Percentiles rank a stretch among this genome's conserved stretches.
Conservation (phyloP, 164 flowering plant species). For the Aristolochia contorta region DNA sequence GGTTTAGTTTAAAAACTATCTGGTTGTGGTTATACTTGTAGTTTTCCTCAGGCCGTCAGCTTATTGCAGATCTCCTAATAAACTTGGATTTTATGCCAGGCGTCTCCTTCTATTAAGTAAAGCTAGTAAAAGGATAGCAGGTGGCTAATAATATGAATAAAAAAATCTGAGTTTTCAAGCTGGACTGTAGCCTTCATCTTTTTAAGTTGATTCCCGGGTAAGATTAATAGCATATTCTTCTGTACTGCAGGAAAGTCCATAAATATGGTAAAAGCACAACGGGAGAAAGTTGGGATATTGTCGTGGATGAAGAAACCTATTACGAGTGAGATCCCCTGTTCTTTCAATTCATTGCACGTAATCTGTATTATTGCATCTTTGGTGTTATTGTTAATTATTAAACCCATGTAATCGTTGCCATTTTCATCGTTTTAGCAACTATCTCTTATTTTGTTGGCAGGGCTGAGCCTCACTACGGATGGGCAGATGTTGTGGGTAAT, state of each 20-base stretch:
- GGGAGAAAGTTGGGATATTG: slow-evolving; percentile 94
- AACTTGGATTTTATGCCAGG: too few relatives aligned
- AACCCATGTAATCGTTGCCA: too few relatives aligned
- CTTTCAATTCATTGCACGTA: background rate
- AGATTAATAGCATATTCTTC: background rate
- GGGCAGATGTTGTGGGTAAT: slow-evolving; percentile 98
- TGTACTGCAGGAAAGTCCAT: slow-evolving; percentile 71
- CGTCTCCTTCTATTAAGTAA: too few relatives aligned
- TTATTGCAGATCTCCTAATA: too few relatives aligned
- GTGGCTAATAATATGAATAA: too few relatives aligned
- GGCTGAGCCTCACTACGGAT: slow-evolving; percentile 97
- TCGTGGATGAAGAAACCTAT: slow-evolving; percentile 86
- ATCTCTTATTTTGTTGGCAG: slow-evolving; percentile 23
- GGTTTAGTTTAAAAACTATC: too few relatives aligned
- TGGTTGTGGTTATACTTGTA: too few relatives aligned
- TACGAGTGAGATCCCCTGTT: slow-evolving; percentile 63
- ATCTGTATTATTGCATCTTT: background rate
- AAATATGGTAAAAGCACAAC: slow-evolving; percentile 98
- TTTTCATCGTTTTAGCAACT: background rate
- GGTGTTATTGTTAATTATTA: background rate
- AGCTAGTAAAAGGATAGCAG: too few relatives aligned
- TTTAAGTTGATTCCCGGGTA: background rate
- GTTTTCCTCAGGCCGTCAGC: too few relatives aligned
- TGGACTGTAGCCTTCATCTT: too few relatives aligned
- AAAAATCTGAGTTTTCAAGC: too few relatives aligned